Conservation (phyloP, 2,329 filamentous ascomycete species). For the Madurella mycetomatis region DNA sequence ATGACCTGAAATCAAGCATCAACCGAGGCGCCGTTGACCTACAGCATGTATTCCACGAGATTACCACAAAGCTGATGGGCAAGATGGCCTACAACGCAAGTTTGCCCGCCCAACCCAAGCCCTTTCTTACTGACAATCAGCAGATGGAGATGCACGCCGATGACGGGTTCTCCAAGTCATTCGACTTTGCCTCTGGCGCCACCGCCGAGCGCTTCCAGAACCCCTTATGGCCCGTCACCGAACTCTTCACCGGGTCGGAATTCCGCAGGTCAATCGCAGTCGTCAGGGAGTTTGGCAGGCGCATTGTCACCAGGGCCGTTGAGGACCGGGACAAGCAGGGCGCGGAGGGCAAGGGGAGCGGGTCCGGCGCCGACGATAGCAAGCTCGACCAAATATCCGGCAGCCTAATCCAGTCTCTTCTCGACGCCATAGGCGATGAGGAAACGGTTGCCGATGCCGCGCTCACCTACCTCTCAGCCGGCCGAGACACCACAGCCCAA, state of each 20-base stretch:
- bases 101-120: background rate
- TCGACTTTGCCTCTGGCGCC: conserved; percentile 57
- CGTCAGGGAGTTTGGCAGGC: conserved; percentile 52
- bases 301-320: conserved; percentile 53
- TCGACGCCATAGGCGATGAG: conserved; percentile 52
- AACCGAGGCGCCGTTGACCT: conserved; percentile 44
- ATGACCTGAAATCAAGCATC: conserved; percentile 33
- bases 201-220: conserved; percentile 62
- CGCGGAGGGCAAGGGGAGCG: background rate
- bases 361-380: conserved; percentile 17
- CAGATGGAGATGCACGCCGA: conserved; percentile 62
- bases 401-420: conserved; percentile 56
- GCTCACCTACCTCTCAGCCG: conserved; percentile 62
- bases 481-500: conserved; percentile 61
- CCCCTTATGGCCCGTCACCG: conserved; percentile 57
- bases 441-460: conserved; percentile 59
- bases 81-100: conserved; percentile 59
- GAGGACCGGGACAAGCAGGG: conserved; percentile 32
- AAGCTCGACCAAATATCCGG: conserved; percentile 44
- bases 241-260: conserved; percentile 44
- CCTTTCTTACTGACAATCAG: background rate
- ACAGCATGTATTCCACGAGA: conserved; percentile 57
- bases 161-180: conserved; percentile 56
- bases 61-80: conserved; percentile 64
- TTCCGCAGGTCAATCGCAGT: conserved; percentile 46